Base-by-base conservation (phyloP, 345 rosid genomes). In the Gossypium longicalyx region DNA sequence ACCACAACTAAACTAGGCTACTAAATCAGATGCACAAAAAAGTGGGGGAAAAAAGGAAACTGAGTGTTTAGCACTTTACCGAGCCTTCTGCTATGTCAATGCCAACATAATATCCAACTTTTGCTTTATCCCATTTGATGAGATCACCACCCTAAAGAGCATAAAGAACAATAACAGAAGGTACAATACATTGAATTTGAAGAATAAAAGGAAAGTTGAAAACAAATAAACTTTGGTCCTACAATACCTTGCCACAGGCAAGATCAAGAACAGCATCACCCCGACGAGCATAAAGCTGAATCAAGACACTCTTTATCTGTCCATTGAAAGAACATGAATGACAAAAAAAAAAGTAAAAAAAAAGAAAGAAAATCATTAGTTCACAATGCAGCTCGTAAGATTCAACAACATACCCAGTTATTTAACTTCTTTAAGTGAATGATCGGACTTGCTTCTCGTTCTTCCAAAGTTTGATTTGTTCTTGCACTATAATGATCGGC, bases 111-210 rank as follows among this genome's bases (percentile, higher is more conserved):
- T 95, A 95, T 67, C 97, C 97, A 49, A 91, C 79, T 77, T 75
- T 90, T 0, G 98, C 99, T 83, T 95, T 95, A 80, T 93, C 99
- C 98, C 99, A 95, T 81, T 93, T 93, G 77, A 95, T 93, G 76
- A 95, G 94, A 85, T 95, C 99, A 74, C 99, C 98, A 67, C 99
- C 99, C 98, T 93, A 67, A 75, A 15, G 57, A 51, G 45, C 27
- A 16, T 10, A 53, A 60, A 20, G 1, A 45, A 70, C 56, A 74
- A 71, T 29, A 61, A 15, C 25, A 57, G 9, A 52, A 61, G 1
- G 20, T 74, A 22, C 19, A 48, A 23, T 74, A 44, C 23, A 25
- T 44, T 27, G 23, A 72, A 20, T 43, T 63, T 51, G 41, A 45
- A 74, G 49, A 74, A 52, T 20, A 58, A 22, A 38, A 67, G n/a